Base-by-base conservation (phyloP, 805 yeast genomes). In the Candida suzukii region DNA sequence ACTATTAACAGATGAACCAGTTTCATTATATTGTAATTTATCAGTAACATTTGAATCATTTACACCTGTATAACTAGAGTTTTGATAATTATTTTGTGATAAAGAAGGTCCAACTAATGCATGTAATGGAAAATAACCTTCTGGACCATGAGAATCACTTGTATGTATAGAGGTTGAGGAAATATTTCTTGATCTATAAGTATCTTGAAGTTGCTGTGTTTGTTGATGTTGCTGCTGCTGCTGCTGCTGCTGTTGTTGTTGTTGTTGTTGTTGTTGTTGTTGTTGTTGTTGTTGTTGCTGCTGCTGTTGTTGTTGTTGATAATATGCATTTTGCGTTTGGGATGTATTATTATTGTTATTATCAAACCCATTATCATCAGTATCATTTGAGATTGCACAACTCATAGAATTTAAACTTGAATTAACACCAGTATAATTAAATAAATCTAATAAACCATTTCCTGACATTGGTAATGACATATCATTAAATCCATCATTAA, bases 81-180 rank as follows among this genome's bases (percentile, higher is more conserved):
- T 29, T 16, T 29, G 32, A 11, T 29, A 31, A 31, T 31, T 31
- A 18, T 16, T n/a, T 16, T 10, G 9, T 3, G 35, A 31, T 21
- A 21, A 20, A 21, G 35, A 21, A 33, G 64, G 65, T 3, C 65
- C 65, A 43, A 60, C 53, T 21, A 61, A 47, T 1, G 65, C 62
- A 35, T 52, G 58, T 20, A 60, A 42, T 8, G 66, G 66, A 38
- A 61, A 61, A 28, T 56, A 43, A 4, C 58, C 49, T 41, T 57
- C 63, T 3, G 61, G 59, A 8, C 52, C 57, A 41, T 46, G 43
- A 10, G 47, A 41, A 4, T 47, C 54, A 21, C 49, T 50, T 14
- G 57, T 49, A 11, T 43, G 32, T 5, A 45, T 40, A 4, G 53
- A 46, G 3, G 46, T 40, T 26, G 37, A 44, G 6, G 57, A 44